Percentiles rank a stretch among this genome's conserved stretches.
phyloP scores from a whole-genome alignment of 2,329 filamentous ascomycete species.

The Alternaria infectoria region DNA sequence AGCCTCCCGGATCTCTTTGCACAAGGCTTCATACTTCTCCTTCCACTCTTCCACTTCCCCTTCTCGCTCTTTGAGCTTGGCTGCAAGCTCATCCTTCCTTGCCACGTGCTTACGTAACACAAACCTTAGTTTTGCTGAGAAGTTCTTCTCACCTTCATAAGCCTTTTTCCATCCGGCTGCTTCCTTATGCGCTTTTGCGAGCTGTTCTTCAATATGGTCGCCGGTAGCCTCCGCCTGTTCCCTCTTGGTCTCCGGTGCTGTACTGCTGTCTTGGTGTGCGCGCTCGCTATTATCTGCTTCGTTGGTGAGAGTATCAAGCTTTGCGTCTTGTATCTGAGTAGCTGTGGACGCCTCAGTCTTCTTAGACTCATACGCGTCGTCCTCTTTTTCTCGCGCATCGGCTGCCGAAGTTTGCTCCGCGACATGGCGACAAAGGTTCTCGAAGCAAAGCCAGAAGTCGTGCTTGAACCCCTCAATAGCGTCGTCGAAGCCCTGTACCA shows the following conservation, averaged over 20 bases:
- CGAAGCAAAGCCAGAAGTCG: background rate
- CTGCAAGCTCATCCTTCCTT: background rate
- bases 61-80: background rate
- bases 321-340: background rate
- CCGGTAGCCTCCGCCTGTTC: too few relatives aligned
- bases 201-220: fast-evolving
- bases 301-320: background rate
- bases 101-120: background rate
- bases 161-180: background rate
- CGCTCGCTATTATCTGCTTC: background rate
- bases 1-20: background rate
- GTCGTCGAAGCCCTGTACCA: background rate
- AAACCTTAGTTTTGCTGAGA: background rate
- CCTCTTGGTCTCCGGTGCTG: background rate
- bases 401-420: background rate
- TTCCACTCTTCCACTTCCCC: background rate
- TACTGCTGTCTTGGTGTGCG: background rate
- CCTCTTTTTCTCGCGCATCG: background rate
- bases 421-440: background rate
- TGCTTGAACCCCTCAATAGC: background rate
- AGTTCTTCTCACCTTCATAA: background rate
- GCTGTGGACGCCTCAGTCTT: background rate
- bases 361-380: background rate
- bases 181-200: background rate
- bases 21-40: background rate